These are phyloP conservation scores for Tolypocladium sp. DNA, from an alignment of 2,329 filamentous ascomycete genomes.

Conservation along the genomic window DNA sequence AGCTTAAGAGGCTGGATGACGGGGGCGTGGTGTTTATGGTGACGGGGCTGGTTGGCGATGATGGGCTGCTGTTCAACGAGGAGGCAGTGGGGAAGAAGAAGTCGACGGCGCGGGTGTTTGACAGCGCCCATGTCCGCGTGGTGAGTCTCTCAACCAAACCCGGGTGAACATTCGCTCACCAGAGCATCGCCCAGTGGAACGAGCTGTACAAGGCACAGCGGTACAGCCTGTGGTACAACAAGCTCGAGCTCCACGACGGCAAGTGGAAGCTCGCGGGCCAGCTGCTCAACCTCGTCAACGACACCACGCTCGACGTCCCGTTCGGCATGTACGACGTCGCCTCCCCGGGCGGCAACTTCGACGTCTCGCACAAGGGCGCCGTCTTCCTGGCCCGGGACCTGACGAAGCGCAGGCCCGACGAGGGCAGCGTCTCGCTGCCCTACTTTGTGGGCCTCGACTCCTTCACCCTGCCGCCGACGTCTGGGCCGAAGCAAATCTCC, in stretches of 20 bases:
- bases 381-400: constrained; percentile 19
- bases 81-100: constrained; percentile 11
- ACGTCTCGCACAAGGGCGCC: constrained; percentile 23
- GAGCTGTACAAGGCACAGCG: constrained; percentile 18
- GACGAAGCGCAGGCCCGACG: constrained; percentile 1
- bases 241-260: constrained; percentile 15
- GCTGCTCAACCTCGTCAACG: constrained; percentile 22
- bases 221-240: constrained; percentile 29
- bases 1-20: constrained; percentile 21
- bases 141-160: constrained; percentile 13
- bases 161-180: accelerated
- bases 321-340: constrained; percentile 14
- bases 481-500: constrained; percentile 14
- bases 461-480: constrained; percentile 13
- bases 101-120: constrained; percentile 23
- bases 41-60: constrained; percentile 19
- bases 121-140: constrained; percentile 19
- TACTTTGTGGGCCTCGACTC: constrained; percentile 24
- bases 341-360: constrained; percentile 16
- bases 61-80: constrained; percentile 23
- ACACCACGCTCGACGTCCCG: constrained; percentile 22
- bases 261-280: constrained; percentile 18
- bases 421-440: constrained; percentile 11
- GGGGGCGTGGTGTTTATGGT: constrained; percentile 26
- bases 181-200: constrained; percentile 17